Percentiles rank a stretch among this genome's conserved stretches.
Conservation (phyloP, 495 filamentous ascomycete genomes). For the Talaromyces nanjingensis region DNA sequence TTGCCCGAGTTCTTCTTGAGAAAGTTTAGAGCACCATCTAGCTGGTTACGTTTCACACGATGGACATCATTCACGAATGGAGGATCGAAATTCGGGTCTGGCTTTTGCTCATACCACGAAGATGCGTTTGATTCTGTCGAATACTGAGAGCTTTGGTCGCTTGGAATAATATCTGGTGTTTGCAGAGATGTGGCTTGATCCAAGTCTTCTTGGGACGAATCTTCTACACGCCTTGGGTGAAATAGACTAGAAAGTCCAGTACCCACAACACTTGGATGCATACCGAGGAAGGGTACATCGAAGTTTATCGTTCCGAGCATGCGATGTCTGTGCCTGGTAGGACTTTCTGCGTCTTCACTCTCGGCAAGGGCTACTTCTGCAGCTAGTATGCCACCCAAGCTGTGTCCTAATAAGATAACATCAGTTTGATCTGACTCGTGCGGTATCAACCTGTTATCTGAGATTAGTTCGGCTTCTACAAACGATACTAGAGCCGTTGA, state of each 20-base stretch:
- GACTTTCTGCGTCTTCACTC: conserved; percentile 18
- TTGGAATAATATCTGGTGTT: not conserved
- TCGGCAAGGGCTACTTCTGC: conserved; percentile 70
- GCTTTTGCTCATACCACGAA: conserved; percentile 32
- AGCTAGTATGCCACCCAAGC: conserved; percentile 79
- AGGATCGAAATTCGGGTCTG: conserved; percentile 57
- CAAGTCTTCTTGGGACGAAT: conserved; percentile 1
- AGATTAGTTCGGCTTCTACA: conserved; percentile 6
- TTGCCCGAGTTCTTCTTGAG: conserved; percentile 69
- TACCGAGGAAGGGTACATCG: conserved; percentile 80
- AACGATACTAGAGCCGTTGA: not conserved
- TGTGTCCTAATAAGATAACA: conserved; percentile 79
- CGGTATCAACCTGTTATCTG: conserved; percentile 55
- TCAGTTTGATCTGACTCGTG: conserved; percentile 71
- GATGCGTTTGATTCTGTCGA: not conserved
- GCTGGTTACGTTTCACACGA: conserved; percentile 55
- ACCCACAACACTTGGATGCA: conserved; percentile 80
- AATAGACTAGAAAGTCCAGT: conserved; percentile 76
- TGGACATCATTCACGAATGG: conserved; percentile 65
- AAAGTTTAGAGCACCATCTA: conserved; percentile 66
- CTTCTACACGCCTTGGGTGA: conserved; percentile 38
- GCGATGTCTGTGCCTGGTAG: conserved; percentile 48
- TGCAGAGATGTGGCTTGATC: not conserved
- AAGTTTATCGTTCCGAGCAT: conserved; percentile 80
- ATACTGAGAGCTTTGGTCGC: not conserved